Percentiles rank a stretch among this genome's conserved stretches.
phyloP scores from a whole-genome alignment of 495 filamentous ascomycete genomes.

The Hypoxylon intermedium region DNA sequence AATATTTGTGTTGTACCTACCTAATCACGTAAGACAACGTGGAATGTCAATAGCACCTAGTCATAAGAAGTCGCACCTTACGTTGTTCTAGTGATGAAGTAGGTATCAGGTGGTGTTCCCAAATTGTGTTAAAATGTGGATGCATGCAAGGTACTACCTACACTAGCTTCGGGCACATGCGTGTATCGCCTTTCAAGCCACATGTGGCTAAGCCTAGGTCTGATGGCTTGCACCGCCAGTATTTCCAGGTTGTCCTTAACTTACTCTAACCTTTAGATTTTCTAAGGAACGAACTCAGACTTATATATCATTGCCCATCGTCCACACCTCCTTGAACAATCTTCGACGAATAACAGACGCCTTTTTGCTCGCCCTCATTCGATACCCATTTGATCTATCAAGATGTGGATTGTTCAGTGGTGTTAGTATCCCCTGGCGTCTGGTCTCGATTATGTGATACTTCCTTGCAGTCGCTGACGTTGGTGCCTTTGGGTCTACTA shows the following conservation, averaged over 20 bases:
- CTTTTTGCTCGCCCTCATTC: constrained; percentile 6
- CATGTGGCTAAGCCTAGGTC: constrained; percentile 12
- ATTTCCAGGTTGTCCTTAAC: constrained; percentile 38
- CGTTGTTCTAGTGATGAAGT: no score
- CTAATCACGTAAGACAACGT: no score
- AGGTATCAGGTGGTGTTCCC: no score
- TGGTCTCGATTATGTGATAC: no score
- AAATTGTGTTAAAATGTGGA: no score
- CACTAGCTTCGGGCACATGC: neutral
- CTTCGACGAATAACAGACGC: no score
- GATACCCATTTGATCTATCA: constrained; percentile 44
- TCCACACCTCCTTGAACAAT: constrained; percentile 20
- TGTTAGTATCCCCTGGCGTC: constrained; percentile 64
- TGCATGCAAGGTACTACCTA: no score
- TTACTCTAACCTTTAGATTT: constrained; percentile 10
- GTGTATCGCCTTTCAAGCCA: constrained; percentile 12
- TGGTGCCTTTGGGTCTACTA: constrained; percentile 46
- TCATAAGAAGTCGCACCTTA: no score
- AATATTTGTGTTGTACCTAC: no score
- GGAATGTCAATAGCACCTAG: no score
- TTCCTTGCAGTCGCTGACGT: constrained; percentile 41
- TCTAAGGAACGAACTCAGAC: constrained; percentile 24
- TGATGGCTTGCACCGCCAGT: constrained; percentile 13
- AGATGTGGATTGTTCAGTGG: constrained; percentile 97
- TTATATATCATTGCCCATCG: constrained; percentile 27